phyloP scores from a whole-genome alignment of 139 green algal species.

The Penium margaritaceum region DNA sequence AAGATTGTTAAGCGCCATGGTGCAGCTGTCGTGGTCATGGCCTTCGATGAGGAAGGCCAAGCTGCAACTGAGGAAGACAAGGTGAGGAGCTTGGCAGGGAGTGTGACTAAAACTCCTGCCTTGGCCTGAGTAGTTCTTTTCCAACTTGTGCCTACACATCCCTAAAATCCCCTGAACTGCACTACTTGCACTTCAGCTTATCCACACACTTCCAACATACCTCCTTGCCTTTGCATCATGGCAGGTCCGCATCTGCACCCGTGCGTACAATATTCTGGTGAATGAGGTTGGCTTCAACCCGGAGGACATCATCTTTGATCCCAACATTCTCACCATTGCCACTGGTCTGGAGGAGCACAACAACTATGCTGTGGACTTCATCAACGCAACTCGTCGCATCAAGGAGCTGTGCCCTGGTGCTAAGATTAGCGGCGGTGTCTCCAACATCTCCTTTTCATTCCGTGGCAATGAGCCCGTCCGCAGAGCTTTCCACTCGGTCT shows the following conservation, averaged over 20 bases:
- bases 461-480: constrained; percentile 90
- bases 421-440: constrained; percentile 93
- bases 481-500: constrained; percentile 83
- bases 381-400: constrained; percentile 81
- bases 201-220: too few relatives aligned
- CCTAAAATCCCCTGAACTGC: too few relatives aligned
- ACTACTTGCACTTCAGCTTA: too few relatives aligned
- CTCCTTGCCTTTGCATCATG: too few relatives aligned
- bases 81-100: too few relatives aligned
- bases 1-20: constrained; percentile 75
- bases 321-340: constrained; percentile 96
- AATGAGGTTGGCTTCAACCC: constrained; percentile 88
- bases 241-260: constrained; percentile 81
- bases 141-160: too few relatives aligned
- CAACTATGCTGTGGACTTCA: constrained; percentile 99
- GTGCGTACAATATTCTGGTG: constrained; percentile 89
- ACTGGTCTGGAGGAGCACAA: constrained; percentile 95
- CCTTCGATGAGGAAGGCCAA: constrained; percentile 90
- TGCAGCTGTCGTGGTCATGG: constrained; percentile 94
- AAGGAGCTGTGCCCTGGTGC: constrained; percentile 84
- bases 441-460: constrained; percentile 98
- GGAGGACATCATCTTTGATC: constrained; percentile 97
- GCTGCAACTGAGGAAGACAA: constrained; percentile 67
- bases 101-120: too few relatives aligned
- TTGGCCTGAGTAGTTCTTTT: too few relatives aligned